Base-by-base conservation (phyloP, 345 rosid genomes). In the Laguncularia racemosa region DNA sequence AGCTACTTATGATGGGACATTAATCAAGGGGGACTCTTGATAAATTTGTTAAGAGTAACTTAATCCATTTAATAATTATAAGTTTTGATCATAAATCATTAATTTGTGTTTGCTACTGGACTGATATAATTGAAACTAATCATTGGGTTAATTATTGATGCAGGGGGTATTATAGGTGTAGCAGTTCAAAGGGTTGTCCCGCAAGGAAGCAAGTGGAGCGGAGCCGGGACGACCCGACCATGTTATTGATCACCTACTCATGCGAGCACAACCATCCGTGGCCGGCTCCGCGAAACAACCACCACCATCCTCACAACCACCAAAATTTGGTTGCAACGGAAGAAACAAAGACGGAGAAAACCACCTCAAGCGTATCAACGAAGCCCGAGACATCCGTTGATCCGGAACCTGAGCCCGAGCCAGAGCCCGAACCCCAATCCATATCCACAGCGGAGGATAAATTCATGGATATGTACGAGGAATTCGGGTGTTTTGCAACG, bases 171-270 rank as follows among this genome's bases (percentile, higher is more conserved):
- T 93, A 93, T 63, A 73, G 99, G 46, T 93, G 99, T 62, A 93
- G 97, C 53, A 87, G 99, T 59, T 87, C 97, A 21, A 93, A 89
- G 71, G 99, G 97, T 15, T 93, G 99, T 51, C 99, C 99, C 2
- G 97, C 97, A 0, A 81, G 90, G 69, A 93, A 93, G 40, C 97
- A 89, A 77, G 99, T 93, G n/a, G 99, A 93, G 75, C 78, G 96
- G 46, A 95, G 95, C 78, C 73, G 83, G 8, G 77, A 76, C 52
- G 88, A 95, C 81, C 97, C 99, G 47, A 63, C 81, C 43, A 85
- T 81, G 96, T 75, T 95, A 13, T 63, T 88, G 38, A 70, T 90
- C 74, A 95, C 97, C 60, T 90, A 95, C 78, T 81, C 96, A 21
- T 79, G 78, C 59, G 96, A 90, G 5, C 99, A 87, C 78, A 95